Evolutionary conservation across 192 early-diverging fungal genomes (phyloP), one percentile per base, ranked within the genome.

Genomic region (Phycomyces nitens): DNA sequence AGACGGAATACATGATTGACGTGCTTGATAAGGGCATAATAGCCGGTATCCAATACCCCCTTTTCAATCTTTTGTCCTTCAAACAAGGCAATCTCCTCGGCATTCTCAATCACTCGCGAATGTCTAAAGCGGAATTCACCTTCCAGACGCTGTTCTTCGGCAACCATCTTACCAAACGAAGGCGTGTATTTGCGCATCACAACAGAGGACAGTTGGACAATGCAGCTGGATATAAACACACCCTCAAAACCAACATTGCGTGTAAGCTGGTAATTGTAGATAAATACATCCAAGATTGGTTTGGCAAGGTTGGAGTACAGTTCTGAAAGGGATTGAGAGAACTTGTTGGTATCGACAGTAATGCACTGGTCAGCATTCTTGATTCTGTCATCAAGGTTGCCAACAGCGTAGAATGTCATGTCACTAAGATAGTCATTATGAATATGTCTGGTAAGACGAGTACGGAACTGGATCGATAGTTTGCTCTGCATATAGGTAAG

Each of bases 51-150:
- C 55, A 97, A 73, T 39, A 90, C 88, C n/a, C 72, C 77, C 71
- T 91, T 91, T 64, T 99, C 97, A 18, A 88, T 82, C 10, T 87
- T 78, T 29, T 91, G 87, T 24, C 97, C 97, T 43, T 82, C 77
- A 71, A 90, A 96, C 21, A 99, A 78, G 0, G 97, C 97, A 72
- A 99, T 83, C 68, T 99, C 97, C 71, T 97, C 97, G 21, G 94
- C 94, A 62, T 99, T 92, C 70, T 94, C 93, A 39, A 97, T 94
- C 14, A 99, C 73, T 9, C 97, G 87, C 43, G 92, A 90, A 76
- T 99, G 95, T 18, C 92, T 87, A 74, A 89, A 95, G 16, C 95
- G 88, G 83, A 97, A 94, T 60, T 97, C 95, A 58, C 95, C 97
- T 73, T 92, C 92, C 11, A 99, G 77, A 16, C 83, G 85, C 70